Conservation (phyloP, 176 grass and related monocot genomes). For the Pontederia crassipes region DNA sequence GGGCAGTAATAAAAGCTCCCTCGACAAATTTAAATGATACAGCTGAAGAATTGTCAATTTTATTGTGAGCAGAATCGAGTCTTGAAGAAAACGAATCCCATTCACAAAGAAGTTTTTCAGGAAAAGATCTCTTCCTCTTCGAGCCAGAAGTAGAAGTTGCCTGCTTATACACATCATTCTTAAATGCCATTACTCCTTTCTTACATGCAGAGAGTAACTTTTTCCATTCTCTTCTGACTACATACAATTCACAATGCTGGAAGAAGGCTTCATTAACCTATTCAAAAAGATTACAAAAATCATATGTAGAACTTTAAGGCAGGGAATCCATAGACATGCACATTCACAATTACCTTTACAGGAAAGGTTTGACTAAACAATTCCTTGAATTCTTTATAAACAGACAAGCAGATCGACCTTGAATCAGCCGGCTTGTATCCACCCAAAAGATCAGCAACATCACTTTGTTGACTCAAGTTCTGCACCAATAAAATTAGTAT, state of each 20-base stretch:
- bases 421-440: constrained; percentile 89
- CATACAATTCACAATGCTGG: constrained; percentile 26
- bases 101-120: constrained; percentile 27
- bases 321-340: constrained; percentile 10
- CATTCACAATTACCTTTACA: constrained; percentile 38
- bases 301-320: not conserved
- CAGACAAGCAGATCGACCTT: constrained; percentile 63
- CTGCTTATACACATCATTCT: constrained; percentile 21
- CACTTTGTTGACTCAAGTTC: constrained; percentile 98
- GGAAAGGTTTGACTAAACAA: constrained; percentile 58
- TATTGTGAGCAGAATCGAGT: constrained; percentile 36
- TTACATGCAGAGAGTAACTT: constrained; percentile 39
- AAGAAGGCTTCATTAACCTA: constrained; percentile 53
- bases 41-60: constrained; percentile 42
- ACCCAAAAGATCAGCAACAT: constrained; percentile 90
- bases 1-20: constrained; percentile 83
- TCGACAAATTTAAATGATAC: constrained; percentile 81
- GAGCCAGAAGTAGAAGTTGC: constrained; percentile 31
- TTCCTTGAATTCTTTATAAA: constrained; percentile 76
- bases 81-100: constrained; percentile 59
- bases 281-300: constrained; percentile 10
- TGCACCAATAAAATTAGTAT: constrained; percentile 20
- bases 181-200: constrained; percentile 20
- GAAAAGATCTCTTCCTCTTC: constrained; percentile 67
- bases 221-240: constrained; percentile 62